Conservation (phyloP, 371 early-diverging fungal species). For the Saksenaea oblongispora region DNA sequence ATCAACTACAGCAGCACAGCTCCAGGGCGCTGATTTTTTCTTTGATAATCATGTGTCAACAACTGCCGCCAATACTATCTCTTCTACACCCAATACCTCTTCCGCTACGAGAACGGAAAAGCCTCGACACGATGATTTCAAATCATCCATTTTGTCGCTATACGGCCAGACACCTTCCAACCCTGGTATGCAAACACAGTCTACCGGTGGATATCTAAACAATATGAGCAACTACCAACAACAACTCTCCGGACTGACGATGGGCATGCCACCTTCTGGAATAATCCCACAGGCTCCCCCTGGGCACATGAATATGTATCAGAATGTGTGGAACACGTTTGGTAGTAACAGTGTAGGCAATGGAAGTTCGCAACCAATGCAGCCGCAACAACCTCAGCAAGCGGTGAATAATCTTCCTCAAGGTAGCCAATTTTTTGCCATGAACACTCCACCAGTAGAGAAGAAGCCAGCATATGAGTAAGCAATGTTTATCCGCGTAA, state of each 20-base stretch:
- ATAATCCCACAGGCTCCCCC: constrained; percentile 23
- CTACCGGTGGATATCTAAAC: constrained; percentile 24
- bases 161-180: constrained; percentile 31
- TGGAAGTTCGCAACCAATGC: not conserved
- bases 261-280: constrained; percentile 22
- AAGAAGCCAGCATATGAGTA: constrained; percentile 24
- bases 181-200: constrained; percentile 5
- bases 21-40: constrained; percentile 51
- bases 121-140: constrained; percentile 46
- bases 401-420: constrained; percentile 28
- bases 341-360: constrained; percentile 10
- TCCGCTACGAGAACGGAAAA: constrained; percentile 13
- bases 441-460: constrained; percentile 2
- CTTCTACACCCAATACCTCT: too few relatives aligned
- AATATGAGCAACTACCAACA: constrained; percentile 29
- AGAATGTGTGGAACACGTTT: constrained; percentile 27
- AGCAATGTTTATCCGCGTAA: too few relatives aligned
- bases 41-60: constrained; percentile 15
- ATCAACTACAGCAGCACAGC: constrained; percentile 26
- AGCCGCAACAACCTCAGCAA: constrained; percentile 12
- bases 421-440: constrained; percentile 44
- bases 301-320: constrained; percentile 7
- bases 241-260: constrained; percentile 38
- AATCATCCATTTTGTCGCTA: constrained; percentile 60
- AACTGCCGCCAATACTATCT: constrained; percentile 19